phyloP scores from a whole-genome alignment of 768 basidiomycete genomes.

The Naematelia encephala region DNA sequence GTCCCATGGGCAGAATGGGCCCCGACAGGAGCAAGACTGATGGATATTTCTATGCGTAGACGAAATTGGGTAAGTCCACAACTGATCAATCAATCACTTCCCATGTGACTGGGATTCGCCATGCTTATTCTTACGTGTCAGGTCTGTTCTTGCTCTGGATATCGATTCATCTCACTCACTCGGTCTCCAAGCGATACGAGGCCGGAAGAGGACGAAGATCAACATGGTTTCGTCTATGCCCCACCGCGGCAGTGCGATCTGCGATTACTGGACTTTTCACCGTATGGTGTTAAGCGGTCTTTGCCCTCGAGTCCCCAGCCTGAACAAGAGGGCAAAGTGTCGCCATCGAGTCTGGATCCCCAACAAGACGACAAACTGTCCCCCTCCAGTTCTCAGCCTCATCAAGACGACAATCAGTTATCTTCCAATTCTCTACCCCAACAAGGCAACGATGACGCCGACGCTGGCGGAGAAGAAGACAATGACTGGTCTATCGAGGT shows the following conservation, averaged over 20 bases:
- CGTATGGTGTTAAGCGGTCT: slow-evolving; percentile 18
- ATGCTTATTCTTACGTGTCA: slow-evolving; percentile 13
- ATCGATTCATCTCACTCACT: slow-evolving; percentile 37
- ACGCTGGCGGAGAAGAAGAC: not conserved
- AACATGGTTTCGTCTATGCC: slow-evolving; percentile 11
- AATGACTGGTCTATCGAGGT: slow-evolving; percentile 15
- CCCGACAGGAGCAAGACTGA: slow-evolving; percentile 23
- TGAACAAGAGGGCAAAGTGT: too few species aligned
- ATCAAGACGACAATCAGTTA: too few species aligned
- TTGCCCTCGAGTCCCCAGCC: too few species aligned
- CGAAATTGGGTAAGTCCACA: slow-evolving; percentile 37
- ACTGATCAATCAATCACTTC: not conserved
- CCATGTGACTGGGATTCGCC: not conserved
- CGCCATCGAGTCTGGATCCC: too few species aligned
- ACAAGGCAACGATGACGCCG: not conserved
- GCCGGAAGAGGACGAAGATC: slow-evolving; percentile 4
- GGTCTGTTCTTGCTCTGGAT: slow-evolving; percentile 46
- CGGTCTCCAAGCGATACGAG: slow-evolving; percentile 6
- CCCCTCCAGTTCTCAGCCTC: too few species aligned
- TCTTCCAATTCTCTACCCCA: not conserved
- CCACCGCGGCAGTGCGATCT: slow-evolving; percentile 25
- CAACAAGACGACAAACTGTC: too few species aligned
- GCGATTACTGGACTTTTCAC: slow-evolving; percentile 38
- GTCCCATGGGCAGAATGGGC: slow-evolving; percentile 42
- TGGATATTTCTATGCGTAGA: slow-evolving; percentile 28